Evolutionary conservation across 2,329 filamentous ascomycete species (phyloP).

Genomic region (Cercospora sp.): DNA sequence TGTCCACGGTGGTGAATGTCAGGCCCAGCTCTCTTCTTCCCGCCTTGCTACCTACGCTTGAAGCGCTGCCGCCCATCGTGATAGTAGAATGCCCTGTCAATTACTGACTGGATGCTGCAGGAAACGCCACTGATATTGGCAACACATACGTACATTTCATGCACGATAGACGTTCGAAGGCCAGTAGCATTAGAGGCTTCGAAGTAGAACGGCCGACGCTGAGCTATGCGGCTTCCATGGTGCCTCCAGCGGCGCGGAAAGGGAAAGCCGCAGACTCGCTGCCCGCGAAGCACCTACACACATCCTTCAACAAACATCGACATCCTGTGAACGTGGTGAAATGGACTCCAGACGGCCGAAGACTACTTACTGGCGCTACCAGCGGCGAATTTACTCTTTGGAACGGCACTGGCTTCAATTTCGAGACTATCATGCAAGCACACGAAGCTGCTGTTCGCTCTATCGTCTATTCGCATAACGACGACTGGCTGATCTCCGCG

Average conservation of each 20-base stretch:
- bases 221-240: conserved; percentile 90
- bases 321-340: conserved; percentile 95
- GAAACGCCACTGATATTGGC: conserved; percentile 41
- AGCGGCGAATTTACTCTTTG: conserved; percentile 98
- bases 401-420: conserved; percentile 99
- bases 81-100: not conserved
- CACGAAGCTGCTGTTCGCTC: conserved; percentile 86
- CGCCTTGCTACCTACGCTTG: not conserved
- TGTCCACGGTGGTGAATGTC: not conserved
- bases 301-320: conserved; percentile 97
- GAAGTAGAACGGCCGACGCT: conserved; percentile 81
- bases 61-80: not conserved
- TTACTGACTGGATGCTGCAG: conserved; percentile 24
- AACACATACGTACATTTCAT: conserved; percentile 68
- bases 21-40: not conserved
- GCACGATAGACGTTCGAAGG: conserved; percentile 74
- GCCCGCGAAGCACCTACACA: conserved; percentile 92
- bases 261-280: conserved; percentile 80
- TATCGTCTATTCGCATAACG: conserved; percentile 85
- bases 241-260: conserved; percentile 76
- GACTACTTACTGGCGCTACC: conserved; percentile 87
- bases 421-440: conserved; percentile 98
- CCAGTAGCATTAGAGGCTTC: conserved; percentile 68
- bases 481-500: conserved; percentile 94
- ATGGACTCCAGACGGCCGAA: conserved; percentile 94